Conservation (phyloP, 225 moss, liverwort and hornwort species). For the Neckera pumila region DNA sequence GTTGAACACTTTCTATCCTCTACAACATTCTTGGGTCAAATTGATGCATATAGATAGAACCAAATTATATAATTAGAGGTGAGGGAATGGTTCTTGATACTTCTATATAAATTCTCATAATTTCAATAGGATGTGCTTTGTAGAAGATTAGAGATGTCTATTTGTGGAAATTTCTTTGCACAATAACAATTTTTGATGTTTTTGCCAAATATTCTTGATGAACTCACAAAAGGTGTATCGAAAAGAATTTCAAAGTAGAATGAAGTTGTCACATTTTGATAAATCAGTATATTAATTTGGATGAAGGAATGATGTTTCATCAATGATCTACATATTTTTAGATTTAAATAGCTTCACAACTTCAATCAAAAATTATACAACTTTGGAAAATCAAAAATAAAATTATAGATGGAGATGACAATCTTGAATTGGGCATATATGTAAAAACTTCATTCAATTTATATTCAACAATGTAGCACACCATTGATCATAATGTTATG, state of each 20-base stretch:
- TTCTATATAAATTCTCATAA: not conserved
- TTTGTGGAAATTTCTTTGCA: not conserved
- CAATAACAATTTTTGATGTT: too few species aligned
- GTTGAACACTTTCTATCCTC: not conserved
- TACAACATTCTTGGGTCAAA: not conserved
- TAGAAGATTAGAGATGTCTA: not conserved
- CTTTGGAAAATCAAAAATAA: not conserved
- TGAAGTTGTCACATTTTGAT: not conserved
- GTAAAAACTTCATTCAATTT: not conserved
- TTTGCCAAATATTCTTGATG: not conserved
- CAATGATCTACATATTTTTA: not conserved
- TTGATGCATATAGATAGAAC: not conserved
- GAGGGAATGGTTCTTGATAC: not conserved
- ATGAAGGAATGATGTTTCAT: not conserved
- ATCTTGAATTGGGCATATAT: not conserved
- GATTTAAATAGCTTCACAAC: not conserved
- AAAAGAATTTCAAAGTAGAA: not conserved
- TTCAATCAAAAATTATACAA: not conserved
- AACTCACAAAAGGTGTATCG: accelerated
- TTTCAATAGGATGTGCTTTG: not conserved
- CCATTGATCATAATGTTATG: not conserved
- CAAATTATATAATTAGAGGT: not conserved
- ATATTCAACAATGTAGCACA: not conserved
- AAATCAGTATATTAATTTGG: too few species aligned
- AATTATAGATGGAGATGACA: too few species aligned